A percentile compares a stretch with the other conserved stretches of the same genome.
Conservation (phyloP, 192 early-diverging fungal species). For the Backusella luteola region DNA sequence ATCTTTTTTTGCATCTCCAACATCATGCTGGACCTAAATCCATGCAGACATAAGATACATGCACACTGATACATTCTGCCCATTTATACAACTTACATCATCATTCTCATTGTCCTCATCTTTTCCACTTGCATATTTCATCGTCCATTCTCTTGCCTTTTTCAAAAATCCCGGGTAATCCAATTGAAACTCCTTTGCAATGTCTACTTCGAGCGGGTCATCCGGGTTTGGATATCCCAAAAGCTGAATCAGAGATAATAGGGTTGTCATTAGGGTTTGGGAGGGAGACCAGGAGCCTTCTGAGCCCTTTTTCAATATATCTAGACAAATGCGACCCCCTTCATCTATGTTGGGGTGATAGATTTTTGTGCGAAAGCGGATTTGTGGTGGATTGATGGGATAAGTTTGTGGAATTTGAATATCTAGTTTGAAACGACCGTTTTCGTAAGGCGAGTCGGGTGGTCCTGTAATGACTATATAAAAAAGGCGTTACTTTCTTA, state of each 20-base stretch:
- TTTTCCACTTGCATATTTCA: conserved; percentile 32
- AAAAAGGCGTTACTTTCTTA: neutral
- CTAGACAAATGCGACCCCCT: conserved; percentile 70
- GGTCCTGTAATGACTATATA: conserved; percentile 56
- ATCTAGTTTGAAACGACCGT: conserved; percentile 62
- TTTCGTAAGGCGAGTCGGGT: conserved; percentile 62
- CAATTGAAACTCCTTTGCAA: conserved; percentile 54
- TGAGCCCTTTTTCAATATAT: conserved; percentile 60
- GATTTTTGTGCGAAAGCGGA: conserved; percentile 70
- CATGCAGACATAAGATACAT: neutral
- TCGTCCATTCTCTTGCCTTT: conserved; percentile 45
- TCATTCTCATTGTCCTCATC: neutral
- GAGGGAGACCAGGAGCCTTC: conserved; percentile 71
- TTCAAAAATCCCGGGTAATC: conserved; percentile 39
- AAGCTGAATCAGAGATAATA: conserved; percentile 56
- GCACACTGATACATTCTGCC: neutral
- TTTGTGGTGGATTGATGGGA: conserved; percentile 70
- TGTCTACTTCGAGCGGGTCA: conserved; percentile 72
- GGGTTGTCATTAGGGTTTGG: conserved; percentile 57
- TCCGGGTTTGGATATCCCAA: conserved; percentile 70
- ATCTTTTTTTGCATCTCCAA: neutral
- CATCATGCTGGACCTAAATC: neutral
- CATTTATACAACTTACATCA: neutral
- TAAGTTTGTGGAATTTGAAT: conserved; percentile 59
- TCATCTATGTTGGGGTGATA: conserved; percentile 86